These are phyloP conservation scores for Coprinopsis cinerea DNA, from an alignment of 768 basidiomycete genomes.

Conservation along the genomic window DNA sequence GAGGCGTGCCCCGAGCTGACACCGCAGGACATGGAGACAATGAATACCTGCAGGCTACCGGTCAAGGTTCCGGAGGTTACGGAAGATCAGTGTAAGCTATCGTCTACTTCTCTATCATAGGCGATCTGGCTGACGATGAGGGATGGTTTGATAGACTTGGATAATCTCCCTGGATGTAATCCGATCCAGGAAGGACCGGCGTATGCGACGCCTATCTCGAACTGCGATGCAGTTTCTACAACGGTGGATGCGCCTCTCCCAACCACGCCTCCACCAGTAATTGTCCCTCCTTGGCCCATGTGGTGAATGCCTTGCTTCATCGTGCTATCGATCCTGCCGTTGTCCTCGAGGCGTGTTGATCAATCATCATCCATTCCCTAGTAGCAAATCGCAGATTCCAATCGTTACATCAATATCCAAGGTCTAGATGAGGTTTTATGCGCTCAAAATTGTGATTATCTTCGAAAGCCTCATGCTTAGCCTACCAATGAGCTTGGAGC, in stretches of 20 bases:
- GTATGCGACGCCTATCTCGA: not conserved
- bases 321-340: too few relatives aligned
- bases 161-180: conserved; percentile 8
- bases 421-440: too few relatives aligned
- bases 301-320: too few relatives aligned
- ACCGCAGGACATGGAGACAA: conserved; percentile 7
- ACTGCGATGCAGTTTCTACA: not conserved
- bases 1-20: conserved; percentile 8
- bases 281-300: conserved; percentile 10
- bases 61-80: conserved; percentile 7
- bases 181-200: conserved; percentile 3
- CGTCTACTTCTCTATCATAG: not conserved
- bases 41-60: conserved; percentile 3
- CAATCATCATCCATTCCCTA: too few relatives aligned
- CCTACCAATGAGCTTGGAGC: too few relatives aligned
- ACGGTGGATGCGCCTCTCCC: conserved; percentile 6
- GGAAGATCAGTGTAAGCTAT: conserved; percentile 5
- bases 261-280: not conserved
- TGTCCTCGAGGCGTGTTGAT: too few relatives aligned
- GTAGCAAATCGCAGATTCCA: too few relatives aligned
- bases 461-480: too few relatives aligned
- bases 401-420: too few relatives aligned
- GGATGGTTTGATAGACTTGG: conserved; percentile 2
- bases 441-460: too few relatives aligned
- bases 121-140: too few relatives aligned